Conservation (phyloP, 805 yeast genomes). For the Sugiyamaella chiloensis region DNA sequence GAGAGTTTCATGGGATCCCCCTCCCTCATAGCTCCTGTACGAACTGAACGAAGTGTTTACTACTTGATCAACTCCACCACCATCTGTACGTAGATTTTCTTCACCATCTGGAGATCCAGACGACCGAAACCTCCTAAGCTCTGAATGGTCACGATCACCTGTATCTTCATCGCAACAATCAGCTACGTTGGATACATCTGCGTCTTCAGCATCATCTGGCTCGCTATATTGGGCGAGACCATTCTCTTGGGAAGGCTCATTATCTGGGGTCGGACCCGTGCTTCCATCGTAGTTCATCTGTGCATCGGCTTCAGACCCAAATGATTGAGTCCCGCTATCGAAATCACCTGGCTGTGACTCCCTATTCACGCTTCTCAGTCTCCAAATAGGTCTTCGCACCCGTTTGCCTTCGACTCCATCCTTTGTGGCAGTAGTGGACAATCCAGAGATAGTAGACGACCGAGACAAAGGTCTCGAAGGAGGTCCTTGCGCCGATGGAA, state of each 20-base stretch:
- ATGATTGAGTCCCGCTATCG: too few species aligned
- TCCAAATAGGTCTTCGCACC: conserved; percentile 42
- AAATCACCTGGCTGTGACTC: background rate
- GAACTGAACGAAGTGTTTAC: background rate
- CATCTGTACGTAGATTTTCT: background rate
- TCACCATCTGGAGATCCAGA: background rate
- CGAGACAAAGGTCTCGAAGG: conserved; percentile 60
- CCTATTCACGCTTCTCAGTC: background rate
- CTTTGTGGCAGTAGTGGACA: conserved; percentile 72
- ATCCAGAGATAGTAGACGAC: conserved; percentile 54
- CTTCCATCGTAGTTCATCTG: background rate
- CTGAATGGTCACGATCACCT: background rate
- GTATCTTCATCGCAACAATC: background rate
- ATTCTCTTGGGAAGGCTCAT: background rate
- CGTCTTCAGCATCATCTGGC: background rate
- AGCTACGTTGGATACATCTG: background rate
- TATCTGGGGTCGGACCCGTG: background rate
- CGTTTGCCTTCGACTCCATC: conserved; percentile 69
- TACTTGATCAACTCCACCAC: background rate
- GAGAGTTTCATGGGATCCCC: background rate
- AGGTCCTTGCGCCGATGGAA: conserved; percentile 6
- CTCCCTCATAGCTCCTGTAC: background rate
- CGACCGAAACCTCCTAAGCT: too few species aligned
- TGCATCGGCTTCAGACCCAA: too few species aligned
- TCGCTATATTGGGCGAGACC: background rate